Base-by-base conservation (phyloP, 202 grass and related monocot genomes). In the Schoenoplectus tabernaemontani region DNA sequence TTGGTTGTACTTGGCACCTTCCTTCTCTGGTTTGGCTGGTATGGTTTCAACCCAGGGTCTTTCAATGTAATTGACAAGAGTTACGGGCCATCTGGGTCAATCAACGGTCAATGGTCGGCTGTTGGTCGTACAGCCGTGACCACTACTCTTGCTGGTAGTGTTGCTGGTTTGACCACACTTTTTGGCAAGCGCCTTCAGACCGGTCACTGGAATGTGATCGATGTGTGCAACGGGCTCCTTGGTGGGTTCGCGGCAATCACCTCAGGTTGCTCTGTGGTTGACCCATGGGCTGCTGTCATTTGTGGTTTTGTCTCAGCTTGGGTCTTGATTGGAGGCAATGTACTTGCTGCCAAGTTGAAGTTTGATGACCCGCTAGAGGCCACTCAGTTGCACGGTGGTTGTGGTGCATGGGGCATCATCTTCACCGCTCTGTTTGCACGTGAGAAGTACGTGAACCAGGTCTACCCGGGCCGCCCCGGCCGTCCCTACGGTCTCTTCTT, bases 11-110 rank as follows among this genome's bases (percentile, higher is more conserved):
- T 97, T 17, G 93, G 93, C 0, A 91, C 93, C 3, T 97, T 97
- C 83, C 76, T 97, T 59, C 91, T 97, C 19, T 97, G 93, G 93
- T 97, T 97, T 80, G 91, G 93, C 0, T 97, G 93, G 93, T 97
- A 88, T 80, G 93, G 89, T 0, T 97, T 97, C 87, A 97, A 97
- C 87, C 93, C 91, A 0, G 93, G 93, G 0, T 97, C 93, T 36
- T 97, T 97, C 86, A 50, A 23, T 85, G 87, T 53, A 34, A 97
- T 97, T 78, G 84, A 87, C 87, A 93, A 93, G 77, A 50, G 83
- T 2, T 97, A 97, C 79, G 89, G 89, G 0, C 91, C 93, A 0
- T 16, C 83, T 0, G 93, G 93, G 0, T 80, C 75, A 68, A 72
- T 97, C 87, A 1, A 97, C 67, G 91, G 93, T 36, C 93, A 97